A percentile compares a stretch with the other conserved stretches of the same genome.
phyloP scores from a whole-genome alignment of 2,329 filamentous ascomycete species.

The Shiraia bambusicola region DNA sequence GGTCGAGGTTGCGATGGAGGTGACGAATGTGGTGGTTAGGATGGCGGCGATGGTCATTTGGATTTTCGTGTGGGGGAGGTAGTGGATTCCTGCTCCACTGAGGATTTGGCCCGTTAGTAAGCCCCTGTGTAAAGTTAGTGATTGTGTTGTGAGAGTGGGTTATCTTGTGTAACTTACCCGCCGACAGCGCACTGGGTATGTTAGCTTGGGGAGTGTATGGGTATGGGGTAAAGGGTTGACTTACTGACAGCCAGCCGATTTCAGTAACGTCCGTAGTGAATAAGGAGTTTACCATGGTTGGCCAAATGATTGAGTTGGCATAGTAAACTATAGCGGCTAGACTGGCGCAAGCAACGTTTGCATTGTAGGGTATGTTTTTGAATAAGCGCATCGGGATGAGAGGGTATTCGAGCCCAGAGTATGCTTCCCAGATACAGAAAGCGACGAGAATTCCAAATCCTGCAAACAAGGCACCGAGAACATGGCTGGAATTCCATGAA shows the following conservation, averaged over 20 bases:
- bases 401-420: slow-evolving; percentile 36
- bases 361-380: slow-evolving; percentile 36
- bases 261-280: slow-evolving; percentile 31
- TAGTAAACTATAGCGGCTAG: slow-evolving; percentile 41
- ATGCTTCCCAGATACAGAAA: slow-evolving; percentile 37
- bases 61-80: slow-evolving; percentile 33
- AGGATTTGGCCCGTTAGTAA: slow-evolving; percentile 35
- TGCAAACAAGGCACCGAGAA: slow-evolving; percentile 38
- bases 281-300: slow-evolving; percentile 30
- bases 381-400: slow-evolving; percentile 43
- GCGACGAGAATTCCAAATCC: slow-evolving; percentile 35
- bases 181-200: slow-evolving; percentile 29
- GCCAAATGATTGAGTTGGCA: slow-evolving; percentile 36
- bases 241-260: slow-evolving; percentile 37
- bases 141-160: neutral
- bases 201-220: slow-evolving; percentile 4
- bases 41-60: slow-evolving; percentile 34
- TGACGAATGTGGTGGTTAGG: slow-evolving; percentile 29
- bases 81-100: slow-evolving; percentile 33
- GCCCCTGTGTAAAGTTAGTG: slow-evolving; percentile 12
- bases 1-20: slow-evolving; percentile 24
- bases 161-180: slow-evolving; percentile 4
- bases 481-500: slow-evolving; percentile 40
- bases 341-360: slow-evolving; percentile 35
- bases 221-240: neutral